Percentiles rank a stretch among this genome's conserved stretches.
phyloP scores from a whole-genome alignment of 768 basidiomycete species.

The Phanerochaete carnosa region DNA sequence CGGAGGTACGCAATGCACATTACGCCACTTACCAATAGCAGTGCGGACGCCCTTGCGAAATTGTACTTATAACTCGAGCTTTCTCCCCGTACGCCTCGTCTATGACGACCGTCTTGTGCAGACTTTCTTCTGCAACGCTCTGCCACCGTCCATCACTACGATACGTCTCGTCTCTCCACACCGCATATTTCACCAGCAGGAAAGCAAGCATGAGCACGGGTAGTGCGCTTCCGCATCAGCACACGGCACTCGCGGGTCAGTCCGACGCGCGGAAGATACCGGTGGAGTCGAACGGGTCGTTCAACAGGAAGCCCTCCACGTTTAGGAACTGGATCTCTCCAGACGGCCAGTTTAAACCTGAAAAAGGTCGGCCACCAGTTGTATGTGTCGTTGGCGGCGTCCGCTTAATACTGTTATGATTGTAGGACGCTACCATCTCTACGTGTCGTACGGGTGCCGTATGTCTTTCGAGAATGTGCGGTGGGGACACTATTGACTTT shows the following conservation, averaged over 20 bases:
- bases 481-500: not conserved
- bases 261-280: constrained; percentile 52
- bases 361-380: constrained; percentile 50
- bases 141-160: not conserved
- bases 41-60: too few species aligned
- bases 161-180: not conserved
- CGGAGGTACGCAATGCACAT: too few species aligned
- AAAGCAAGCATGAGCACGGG: constrained; percentile 6
- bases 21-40: too few species aligned
- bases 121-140: not conserved
- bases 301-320: constrained; percentile 50
- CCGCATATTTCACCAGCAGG: not conserved
- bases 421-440: constrained; percentile 91
- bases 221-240: constrained; percentile 9
- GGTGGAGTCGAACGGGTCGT: constrained; percentile 59
- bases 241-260: not conserved
- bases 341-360: constrained; percentile 65
- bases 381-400: not conserved
- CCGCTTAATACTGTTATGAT: too few species aligned
- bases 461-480: constrained; percentile 24
- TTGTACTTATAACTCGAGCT: too few species aligned
- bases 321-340: constrained; percentile 56
- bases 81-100: too few species aligned
- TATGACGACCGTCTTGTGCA: too few species aligned
- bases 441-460: constrained; percentile 87